Percentiles rank a stretch among this genome's conserved stretches.
Conservation (phyloP, 371 early-diverging fungal genomes). For the Mucor circinelloides region DNA sequence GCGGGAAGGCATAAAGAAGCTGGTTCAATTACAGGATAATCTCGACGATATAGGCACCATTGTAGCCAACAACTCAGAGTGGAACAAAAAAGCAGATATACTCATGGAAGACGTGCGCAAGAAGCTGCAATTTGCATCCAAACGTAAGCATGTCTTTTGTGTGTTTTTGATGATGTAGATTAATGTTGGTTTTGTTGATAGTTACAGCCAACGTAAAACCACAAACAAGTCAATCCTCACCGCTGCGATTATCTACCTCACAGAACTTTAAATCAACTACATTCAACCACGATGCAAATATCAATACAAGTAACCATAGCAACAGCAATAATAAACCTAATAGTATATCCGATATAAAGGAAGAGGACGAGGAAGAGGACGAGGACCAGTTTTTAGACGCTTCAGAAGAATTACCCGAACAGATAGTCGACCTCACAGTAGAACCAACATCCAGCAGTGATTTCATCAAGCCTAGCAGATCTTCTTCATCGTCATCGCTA, state of each 20-base stretch:
- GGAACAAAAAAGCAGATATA: constrained; percentile 25
- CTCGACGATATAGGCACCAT: constrained; percentile 22
- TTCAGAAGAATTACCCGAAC: constrained; percentile 14
- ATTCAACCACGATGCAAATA: not conserved
- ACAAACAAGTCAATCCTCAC: constrained; percentile 24
- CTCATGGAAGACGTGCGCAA: constrained; percentile 30
- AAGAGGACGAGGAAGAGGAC: constrained; percentile 20
- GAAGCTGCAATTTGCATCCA: constrained; percentile 21
- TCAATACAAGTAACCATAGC: not conserved
- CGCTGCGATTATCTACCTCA: constrained; percentile 12
- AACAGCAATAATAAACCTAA: not conserved
- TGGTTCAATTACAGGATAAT: constrained; percentile 32
- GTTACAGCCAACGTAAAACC: constrained; percentile 14
- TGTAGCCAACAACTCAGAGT: constrained; percentile 18
- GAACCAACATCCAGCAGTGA: constrained; percentile 1
- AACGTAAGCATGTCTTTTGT: constrained; percentile 16
- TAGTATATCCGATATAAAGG: constrained; percentile 2
- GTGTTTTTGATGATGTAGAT: not conserved
- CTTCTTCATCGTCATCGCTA: not conserved
- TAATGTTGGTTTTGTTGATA: not conserved
- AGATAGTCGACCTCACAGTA: not conserved
- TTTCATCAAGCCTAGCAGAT: not conserved
- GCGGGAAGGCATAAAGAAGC: constrained; percentile 28
- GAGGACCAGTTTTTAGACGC: constrained; percentile 8
- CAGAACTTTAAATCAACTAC: not conserved